Evolutionary conservation across 441 rosid species (phyloP), one percentile per base, ranked within the genome.

Genomic region (Macaranga tanarius): DNA sequence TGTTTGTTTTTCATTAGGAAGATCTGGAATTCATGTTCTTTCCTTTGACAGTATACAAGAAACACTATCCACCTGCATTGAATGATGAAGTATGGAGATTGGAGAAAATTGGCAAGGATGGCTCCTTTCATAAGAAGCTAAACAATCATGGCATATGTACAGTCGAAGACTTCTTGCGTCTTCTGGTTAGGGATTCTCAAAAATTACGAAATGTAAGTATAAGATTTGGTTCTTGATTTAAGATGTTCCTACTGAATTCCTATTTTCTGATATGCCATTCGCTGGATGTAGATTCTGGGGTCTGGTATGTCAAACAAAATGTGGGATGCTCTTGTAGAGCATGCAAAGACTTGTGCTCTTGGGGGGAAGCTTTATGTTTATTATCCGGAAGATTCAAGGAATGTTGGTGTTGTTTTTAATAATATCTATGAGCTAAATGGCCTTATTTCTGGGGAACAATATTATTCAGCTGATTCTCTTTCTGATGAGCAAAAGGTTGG

Each of bases 251-350:
- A 69, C 44, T 71, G 42, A 76, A 62, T 62, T n/a, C 34, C 28
- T 69, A 22, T 65, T 68, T 73, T 64, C 79, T 88, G 63, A 83
- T 70, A 11, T 71, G 11, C 67, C 54, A 25, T 74, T 22, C 67
- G 56, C 67, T 70, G 72, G 34, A 74, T 78, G 67, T 83, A 96
- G 99, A 89, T 88, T 87, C 95, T 96, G 71, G 99, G 99, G 62
- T 87, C 95, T 60, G 99, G 99, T n/a, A 96, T 96, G 98, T 93
- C 99, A 74, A 96, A 91, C 86, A 93, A 87, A 87, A 96, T 96
- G 99, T 96, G 99, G 99, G 99, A 96, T 0, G 94, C 97, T 76
- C 90, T 93, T 69, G 71, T 88, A 73, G 98, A 96, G 69, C 99
- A 96, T 61, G 97, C 99, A 8, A 96, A 93, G 89, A 96, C 99